phyloP scores from a whole-genome alignment of 1,139 yeast genomes.

The Yamadazyma siamensis region DNA sequence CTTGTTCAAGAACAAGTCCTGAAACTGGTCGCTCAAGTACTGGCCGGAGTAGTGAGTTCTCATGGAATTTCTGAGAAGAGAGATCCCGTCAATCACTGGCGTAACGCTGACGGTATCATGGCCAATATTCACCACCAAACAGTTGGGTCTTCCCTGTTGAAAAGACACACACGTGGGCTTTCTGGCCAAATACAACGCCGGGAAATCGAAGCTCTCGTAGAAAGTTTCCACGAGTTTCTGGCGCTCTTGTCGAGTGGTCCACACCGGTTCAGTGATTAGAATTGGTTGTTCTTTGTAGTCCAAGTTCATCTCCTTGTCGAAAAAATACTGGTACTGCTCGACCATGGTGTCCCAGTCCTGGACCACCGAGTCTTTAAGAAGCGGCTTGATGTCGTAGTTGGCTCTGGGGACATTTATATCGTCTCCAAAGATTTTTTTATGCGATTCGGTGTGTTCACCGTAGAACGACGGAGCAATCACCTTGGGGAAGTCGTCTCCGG shows the following conservation, averaged over 20 bases:
- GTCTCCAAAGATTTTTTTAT: slow-evolving; percentile 47
- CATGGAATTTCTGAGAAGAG: slow-evolving; percentile 67
- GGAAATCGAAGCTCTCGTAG: slow-evolving; percentile 70
- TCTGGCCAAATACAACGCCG: slow-evolving; percentile 84
- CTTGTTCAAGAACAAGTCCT: slow-evolving; percentile 17
- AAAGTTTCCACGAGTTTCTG: slow-evolving; percentile 70
- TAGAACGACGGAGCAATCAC: slow-evolving; percentile 67
- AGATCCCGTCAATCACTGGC: slow-evolving; percentile 92
- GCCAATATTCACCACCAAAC: slow-evolving; percentile 90
- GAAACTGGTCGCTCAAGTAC: slow-evolving; percentile 48
- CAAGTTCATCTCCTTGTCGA: slow-evolving; percentile 44
- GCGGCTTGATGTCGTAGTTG: slow-evolving; percentile 51
- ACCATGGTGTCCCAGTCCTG: slow-evolving; percentile 75
- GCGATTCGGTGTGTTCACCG: slow-evolving; percentile 15
- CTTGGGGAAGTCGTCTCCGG: slow-evolving; percentile 92
- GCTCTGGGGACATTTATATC: slow-evolving; percentile 53
- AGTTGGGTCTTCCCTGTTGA: slow-evolving; percentile 91
- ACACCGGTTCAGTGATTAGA: slow-evolving; percentile 77
- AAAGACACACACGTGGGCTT: slow-evolving; percentile 88
- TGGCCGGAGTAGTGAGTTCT: slow-evolving; percentile 67
- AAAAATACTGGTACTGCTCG: slow-evolving; percentile 60
- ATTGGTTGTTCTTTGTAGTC: slow-evolving; percentile 71
- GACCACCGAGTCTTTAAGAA: slow-evolving; percentile 59
- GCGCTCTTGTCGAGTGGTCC: slow-evolving; percentile 74
- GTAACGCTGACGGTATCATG: slow-evolving; percentile 81